Base-by-base conservation (phyloP, 208 protist genomes). In the Acanthamoeba healyi region DNA sequence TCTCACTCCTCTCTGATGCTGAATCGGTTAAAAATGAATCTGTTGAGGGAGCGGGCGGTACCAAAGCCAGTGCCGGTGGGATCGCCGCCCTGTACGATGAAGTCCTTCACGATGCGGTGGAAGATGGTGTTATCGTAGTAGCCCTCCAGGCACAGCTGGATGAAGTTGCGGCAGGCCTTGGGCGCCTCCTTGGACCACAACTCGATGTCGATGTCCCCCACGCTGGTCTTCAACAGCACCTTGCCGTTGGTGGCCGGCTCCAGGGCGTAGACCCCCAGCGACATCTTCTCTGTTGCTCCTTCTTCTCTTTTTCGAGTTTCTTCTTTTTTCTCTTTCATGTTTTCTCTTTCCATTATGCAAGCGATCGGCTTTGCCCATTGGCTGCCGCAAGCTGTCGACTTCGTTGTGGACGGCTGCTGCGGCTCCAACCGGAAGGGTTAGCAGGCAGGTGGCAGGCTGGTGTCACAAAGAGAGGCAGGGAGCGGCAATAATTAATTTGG, bases 81-180 rank as follows among this genome's bases (percentile, higher is more conserved):
- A 94, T 98, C 97, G 56, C 97, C 97, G n/a, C 82, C 94, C 77
- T 98, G 97, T 26, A 97, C 81, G 17, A 98, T 97, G 91, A 98
- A 98, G 36, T 93, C 90, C 58, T 94, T 96, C 2, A 98, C 93
- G 22, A 98, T 51, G n/a, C 97, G 67, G 87, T 97, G 96, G 70
- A 98, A 98, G 40, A 97, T 94, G 61, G 67, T 95, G 72, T 95
- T 84, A 72, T 97, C 93, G 70, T 98, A 98, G 77, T 98, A 98
- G 12, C 96, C 96, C 49, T 97, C 95, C 14, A 97, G 42, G 88
- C 95, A 96, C 4, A 95, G 86, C 24, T 97, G 96, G 1, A 97
- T 38, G 29, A 97, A 97, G n/a, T 97, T 97, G 22, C 96, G 65
- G 65, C 34, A 74, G 36, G 96, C 94, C 34, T 96, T 89, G 26